Conservation (phyloP, 2,329 filamentous ascomycete species). For the Penicillium sp. region DNA sequence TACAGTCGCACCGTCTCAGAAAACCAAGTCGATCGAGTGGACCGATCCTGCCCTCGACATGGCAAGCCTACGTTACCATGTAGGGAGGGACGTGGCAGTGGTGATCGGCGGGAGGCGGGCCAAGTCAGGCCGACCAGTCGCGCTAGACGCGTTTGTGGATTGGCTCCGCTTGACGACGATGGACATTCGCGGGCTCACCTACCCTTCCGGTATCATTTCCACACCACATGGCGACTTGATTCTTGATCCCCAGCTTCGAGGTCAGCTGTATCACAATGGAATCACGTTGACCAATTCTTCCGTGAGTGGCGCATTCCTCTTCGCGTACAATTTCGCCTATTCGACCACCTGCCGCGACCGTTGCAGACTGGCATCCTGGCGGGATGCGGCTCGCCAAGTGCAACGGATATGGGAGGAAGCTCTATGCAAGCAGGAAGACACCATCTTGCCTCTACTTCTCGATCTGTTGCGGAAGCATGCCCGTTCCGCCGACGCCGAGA, state of each 20-base stretch:
- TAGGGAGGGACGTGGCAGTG: constrained; percentile 3
- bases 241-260: neutral
- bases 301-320: neutral
- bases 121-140: constrained; percentile 1
- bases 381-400: neutral
- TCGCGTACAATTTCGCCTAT: neutral
- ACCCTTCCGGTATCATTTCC: neutral
- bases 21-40: neutral
- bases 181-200: neutral
- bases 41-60: constrained; percentile 7
- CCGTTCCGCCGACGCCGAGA: too few species aligned
- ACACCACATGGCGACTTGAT: constrained; percentile 1
- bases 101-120: constrained; percentile 7
- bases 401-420: neutral
- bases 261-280: neutral
- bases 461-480: neutral
- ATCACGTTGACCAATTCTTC: neutral
- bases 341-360: neutral
- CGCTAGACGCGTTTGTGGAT: constrained; percentile 1
- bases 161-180: constrained; percentile 1
- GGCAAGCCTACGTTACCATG: constrained; percentile 4
- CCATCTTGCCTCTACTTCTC: neutral
- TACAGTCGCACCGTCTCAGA: too few species aligned
- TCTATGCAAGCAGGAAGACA: neutral
- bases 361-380: neutral